These are phyloP conservation scores for Lasiodiplodia theobromae DNA, from an alignment of 2,329 filamentous ascomycete species.

Conservation along the genomic window DNA sequence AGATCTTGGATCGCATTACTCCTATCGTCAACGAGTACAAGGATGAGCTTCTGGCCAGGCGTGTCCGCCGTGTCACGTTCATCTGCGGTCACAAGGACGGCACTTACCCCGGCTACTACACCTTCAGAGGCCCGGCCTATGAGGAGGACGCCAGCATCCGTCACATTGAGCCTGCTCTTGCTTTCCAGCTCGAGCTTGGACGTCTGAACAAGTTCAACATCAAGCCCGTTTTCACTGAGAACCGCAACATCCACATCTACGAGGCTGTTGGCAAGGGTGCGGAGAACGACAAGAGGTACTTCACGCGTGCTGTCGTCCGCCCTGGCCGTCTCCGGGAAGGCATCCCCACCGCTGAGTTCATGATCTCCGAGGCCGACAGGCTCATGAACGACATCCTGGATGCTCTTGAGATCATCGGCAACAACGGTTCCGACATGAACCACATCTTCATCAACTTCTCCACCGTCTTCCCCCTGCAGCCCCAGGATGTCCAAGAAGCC, in stretches of 20 bases:
- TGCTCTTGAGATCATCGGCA: slow-evolving; percentile 96
- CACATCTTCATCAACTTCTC: slow-evolving; percentile 99
- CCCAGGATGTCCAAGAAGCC: slow-evolving; percentile 88
- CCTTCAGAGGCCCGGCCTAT: slow-evolving; percentile 92
- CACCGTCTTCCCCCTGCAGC: slow-evolving; percentile 90
- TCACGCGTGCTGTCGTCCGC: slow-evolving; percentile 93
- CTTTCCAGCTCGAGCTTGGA: slow-evolving; percentile 97
- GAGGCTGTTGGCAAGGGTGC: slow-evolving; percentile 94
- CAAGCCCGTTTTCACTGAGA: slow-evolving; percentile 97
- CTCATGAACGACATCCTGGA: slow-evolving; percentile 98
- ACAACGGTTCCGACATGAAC: slow-evolving; percentile 99
- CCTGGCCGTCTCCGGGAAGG: slow-evolving; percentile 94
- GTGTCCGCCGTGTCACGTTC: slow-evolving; percentile 90
- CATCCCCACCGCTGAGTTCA: slow-evolving; percentile 97
- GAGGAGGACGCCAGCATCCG: slow-evolving; percentile 94
- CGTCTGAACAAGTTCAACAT: slow-evolving; percentile 97
- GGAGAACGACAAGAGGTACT: slow-evolving; percentile 98
- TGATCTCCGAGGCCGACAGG: slow-evolving; percentile 95
- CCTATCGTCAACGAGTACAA: slow-evolving; percentile 81
- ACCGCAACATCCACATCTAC: slow-evolving; percentile 99
- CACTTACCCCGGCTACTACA: slow-evolving; percentile 96
- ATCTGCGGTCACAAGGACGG: slow-evolving; percentile 95
- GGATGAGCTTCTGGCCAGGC: slow-evolving; percentile 80
- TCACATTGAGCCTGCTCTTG: slow-evolving; percentile 93
- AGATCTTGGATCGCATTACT: slow-evolving; percentile 77